Evolutionary conservation across 352 stramenopile genomes (phyloP).

Genomic region (Phytophthora uliginosa): DNA sequence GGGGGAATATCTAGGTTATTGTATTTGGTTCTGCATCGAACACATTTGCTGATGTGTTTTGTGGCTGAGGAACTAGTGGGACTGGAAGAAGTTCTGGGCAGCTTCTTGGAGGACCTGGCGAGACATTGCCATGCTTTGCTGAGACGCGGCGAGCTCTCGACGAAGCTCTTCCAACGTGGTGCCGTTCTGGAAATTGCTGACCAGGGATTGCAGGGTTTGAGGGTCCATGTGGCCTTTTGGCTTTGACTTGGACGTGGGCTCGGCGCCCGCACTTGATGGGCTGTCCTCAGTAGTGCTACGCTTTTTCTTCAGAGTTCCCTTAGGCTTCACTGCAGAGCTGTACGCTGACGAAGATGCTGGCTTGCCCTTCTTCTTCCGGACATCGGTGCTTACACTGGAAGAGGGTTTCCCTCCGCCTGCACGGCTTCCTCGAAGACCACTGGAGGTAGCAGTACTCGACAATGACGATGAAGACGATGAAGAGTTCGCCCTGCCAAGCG

Average conservation of each 20-base stretch:
- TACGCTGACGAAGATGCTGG: constrained; percentile 38
- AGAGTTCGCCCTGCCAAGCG: constrained; percentile 31
- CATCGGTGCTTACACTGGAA: constrained; percentile 10
- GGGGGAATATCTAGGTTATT: constrained; percentile 32
- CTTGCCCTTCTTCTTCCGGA: constrained; percentile 51
- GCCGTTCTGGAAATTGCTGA: constrained; percentile 82
- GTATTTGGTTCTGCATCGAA: constrained; percentile 19
- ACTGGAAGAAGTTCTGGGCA: constrained; percentile 75
- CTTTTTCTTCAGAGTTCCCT: constrained; percentile 44
- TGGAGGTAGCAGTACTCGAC: constrained; percentile 11
- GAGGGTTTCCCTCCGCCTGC: constrained; percentile 3
- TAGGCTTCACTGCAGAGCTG: constrained; percentile 47
- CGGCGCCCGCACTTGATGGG: constrained; percentile 8
- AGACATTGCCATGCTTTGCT: constrained; percentile 77
- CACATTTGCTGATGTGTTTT: too few species aligned
- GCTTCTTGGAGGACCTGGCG: constrained; percentile 74
- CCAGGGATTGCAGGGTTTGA: constrained; percentile 69
- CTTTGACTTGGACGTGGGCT: constrained; percentile 15
- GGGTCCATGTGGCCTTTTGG: constrained; percentile 59
- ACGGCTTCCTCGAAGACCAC: constrained; percentile 12
- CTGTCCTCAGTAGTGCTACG: constrained; percentile 23
- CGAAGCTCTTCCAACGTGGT: constrained; percentile 70
- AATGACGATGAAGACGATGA: constrained; percentile 39
- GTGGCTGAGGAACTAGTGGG: constrained; percentile 25
- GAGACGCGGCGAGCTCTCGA: constrained; percentile 70